A percentile compares a stretch with the other conserved stretches of the same genome.
phyloP scores from a whole-genome alignment of 805 yeast species.

The Yamadazyma sp. region DNA sequence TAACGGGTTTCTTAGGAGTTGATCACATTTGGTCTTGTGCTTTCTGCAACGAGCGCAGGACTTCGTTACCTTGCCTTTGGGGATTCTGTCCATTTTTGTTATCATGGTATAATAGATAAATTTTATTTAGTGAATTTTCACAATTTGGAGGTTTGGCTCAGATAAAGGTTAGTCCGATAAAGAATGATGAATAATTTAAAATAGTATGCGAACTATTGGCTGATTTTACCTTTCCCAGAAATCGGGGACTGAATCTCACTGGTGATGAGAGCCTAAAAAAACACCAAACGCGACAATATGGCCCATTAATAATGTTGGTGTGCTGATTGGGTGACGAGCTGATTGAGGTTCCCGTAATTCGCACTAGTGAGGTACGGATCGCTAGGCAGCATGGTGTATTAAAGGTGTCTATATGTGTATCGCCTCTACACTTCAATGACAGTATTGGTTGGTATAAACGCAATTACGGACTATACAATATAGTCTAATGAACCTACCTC shows the following conservation, averaged over 20 bases:
- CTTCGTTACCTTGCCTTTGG: conserved; percentile 34
- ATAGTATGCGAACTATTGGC: conserved; percentile 9
- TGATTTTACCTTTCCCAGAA: conserved; percentile 10
- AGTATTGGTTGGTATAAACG: too few relatives aligned
- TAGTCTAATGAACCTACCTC: too few relatives aligned
- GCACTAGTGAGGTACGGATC: too few relatives aligned
- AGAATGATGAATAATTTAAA: conserved; percentile 7
- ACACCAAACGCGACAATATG: neutral
- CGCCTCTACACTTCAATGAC: too few relatives aligned
- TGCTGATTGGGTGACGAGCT: conserved; percentile 4
- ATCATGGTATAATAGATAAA: conserved; percentile 6
- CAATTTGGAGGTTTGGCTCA: too few relatives aligned
- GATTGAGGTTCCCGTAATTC: too few relatives aligned
- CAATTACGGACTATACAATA: too few relatives aligned
- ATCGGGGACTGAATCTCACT: conserved; percentile 7
- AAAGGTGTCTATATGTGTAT: too few relatives aligned
- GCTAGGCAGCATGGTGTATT: too few relatives aligned
- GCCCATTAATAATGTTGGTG: conserved; percentile 7
- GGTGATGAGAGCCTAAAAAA: conserved; percentile 6
- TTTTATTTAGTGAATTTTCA: too few relatives aligned
- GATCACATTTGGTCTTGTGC: conserved; percentile 68
- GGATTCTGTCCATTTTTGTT: conserved; percentile 9
- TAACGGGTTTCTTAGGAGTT: conserved; percentile 47
- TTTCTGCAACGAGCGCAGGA: conserved; percentile 65
- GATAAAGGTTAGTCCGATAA: too few relatives aligned